phyloP scores from a whole-genome alignment of 2,329 filamentous ascomycete species.

The Domatiomyces catenatus region DNA sequence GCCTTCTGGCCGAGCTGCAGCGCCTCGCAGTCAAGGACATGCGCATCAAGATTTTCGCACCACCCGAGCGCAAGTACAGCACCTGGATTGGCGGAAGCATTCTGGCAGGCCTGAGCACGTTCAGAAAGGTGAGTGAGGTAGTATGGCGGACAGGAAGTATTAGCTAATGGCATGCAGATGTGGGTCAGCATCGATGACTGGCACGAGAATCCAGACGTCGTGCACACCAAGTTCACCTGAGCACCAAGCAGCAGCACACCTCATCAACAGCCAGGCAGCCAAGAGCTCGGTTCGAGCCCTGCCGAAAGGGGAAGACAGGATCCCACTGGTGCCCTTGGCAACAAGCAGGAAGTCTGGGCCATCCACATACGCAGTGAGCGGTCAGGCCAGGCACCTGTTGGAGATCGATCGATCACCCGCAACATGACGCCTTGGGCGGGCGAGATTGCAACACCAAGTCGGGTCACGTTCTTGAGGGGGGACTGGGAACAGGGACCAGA shows the following conservation, averaged over 20 bases:
- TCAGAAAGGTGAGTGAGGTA: slow-evolving; percentile 63
- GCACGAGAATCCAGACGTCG: slow-evolving; percentile 98
- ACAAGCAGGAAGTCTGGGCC: no score
- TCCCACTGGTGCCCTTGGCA: no score
- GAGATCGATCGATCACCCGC: no score
- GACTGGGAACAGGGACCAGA: not conserved
- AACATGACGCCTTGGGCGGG: not conserved
- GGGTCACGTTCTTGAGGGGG: not conserved
- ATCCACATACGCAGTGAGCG: no score
- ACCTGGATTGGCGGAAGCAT: slow-evolving; percentile 99
- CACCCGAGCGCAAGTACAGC: slow-evolving; percentile 93
- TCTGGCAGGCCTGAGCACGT: slow-evolving; percentile 87
- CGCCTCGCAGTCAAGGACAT: slow-evolving; percentile 93
- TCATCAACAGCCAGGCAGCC: not conserved
- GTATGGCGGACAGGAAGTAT: slow-evolving; percentile 1
- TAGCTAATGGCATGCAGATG: slow-evolving; percentile 50
- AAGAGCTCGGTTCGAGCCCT: no score
- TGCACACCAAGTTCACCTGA: slow-evolving; percentile 92
- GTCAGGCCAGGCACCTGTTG: no score
- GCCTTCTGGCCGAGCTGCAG: slow-evolving; percentile 82
- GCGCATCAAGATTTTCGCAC: slow-evolving; percentile 98
- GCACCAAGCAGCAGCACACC: not conserved
- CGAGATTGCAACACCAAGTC: not conserved
- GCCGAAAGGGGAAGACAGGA: no score
- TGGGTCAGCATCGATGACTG: slow-evolving; percentile 99